Conservation (phyloP, 2,329 filamentous ascomycete genomes). For the Blastomyces gilchristii region DNA sequence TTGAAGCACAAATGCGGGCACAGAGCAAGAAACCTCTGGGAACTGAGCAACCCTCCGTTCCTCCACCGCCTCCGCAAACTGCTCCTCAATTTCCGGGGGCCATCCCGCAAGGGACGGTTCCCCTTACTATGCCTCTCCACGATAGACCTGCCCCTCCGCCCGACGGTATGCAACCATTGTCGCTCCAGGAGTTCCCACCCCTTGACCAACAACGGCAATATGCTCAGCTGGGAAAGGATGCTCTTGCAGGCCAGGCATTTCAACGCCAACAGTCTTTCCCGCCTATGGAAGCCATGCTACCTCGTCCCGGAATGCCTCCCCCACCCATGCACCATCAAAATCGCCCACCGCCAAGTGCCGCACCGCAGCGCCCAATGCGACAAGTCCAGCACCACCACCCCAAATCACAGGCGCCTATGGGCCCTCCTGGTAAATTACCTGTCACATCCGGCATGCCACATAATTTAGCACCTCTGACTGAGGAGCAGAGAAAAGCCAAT, state of each 20-base stretch:
- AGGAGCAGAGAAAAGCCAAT: conserved; percentile 74
- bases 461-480: conserved; percentile 65
- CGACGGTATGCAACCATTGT: conserved; percentile 17
- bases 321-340: conserved; percentile 59
- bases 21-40: conserved; percentile 21
- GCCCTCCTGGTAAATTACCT: conserved; percentile 38
- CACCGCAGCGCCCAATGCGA: conserved; percentile 28
- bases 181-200: conserved; percentile 41
- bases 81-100: conserved; percentile 7
- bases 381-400: conserved; percentile 28
- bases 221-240: conserved; percentile 27
- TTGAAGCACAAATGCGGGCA: conserved; percentile 77
- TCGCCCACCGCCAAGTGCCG: conserved; percentile 41
- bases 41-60: conserved; percentile 24
- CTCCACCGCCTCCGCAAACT: conserved; percentile 22
- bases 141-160: conserved; percentile 9
- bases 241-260: conserved; percentile 28
- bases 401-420: conserved; percentile 29
- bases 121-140: conserved; percentile 14
- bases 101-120: conserved; percentile 7
- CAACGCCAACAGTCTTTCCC: conserved; percentile 29
- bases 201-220: conserved; percentile 40
- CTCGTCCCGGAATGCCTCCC: conserved; percentile 38
- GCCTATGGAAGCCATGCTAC: conserved; percentile 33
- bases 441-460: conserved; percentile 57